Base-by-base conservation (phyloP, 2,329 filamentous ascomycete species). In the Amphichorda felina region DNA sequence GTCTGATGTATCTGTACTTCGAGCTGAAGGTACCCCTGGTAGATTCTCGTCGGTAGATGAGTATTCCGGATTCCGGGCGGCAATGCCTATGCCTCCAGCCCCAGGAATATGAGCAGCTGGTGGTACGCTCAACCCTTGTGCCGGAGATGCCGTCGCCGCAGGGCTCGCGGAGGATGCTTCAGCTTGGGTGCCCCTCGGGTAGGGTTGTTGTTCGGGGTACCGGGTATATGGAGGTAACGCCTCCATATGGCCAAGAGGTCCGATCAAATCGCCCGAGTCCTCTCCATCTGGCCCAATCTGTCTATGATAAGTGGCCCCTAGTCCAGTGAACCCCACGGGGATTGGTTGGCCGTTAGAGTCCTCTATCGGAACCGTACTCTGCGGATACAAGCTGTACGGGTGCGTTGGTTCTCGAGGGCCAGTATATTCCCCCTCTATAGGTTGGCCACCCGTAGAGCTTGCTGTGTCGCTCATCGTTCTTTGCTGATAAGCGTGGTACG, bases 161-260 rank as follows among this genome's bases (percentile, higher is more conserved):
- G 33, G 32, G 4, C 9, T 35, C 35, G 30, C 15, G 31, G 18
- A 10, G 14, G 17, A 10, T 16, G 17, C 31, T 25, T 14, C n/a
- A 15, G 31, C 31, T 4, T 16, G 18, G 13, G 17, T 19, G 8
- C 19, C 19, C 17, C 22, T 10, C 13, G 27, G 70, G 56, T 59
- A 79, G 1, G 64, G 64, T 38, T 85, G 64, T 38, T 85, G 81
- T 35, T 93, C 83, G 3, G 88, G 85, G 56, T 93, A 95, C 53
- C 86, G 72, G 11, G 85, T 84, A 52, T 96, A 96, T 1, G 89
- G 89, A 10, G 89, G 89, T 14, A 95, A 63, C 54, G 94, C 85
- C 56, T 96, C 89, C 2, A 82, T 80, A 51, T 95, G 87, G 1
- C 88, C 88, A 49, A 94, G 77, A 1, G 82, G 83, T 2, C 87